Evolutionary conservation across 148 eudicot species (phyloP).

Genomic region (Vaccinium corymbosum): DNA sequence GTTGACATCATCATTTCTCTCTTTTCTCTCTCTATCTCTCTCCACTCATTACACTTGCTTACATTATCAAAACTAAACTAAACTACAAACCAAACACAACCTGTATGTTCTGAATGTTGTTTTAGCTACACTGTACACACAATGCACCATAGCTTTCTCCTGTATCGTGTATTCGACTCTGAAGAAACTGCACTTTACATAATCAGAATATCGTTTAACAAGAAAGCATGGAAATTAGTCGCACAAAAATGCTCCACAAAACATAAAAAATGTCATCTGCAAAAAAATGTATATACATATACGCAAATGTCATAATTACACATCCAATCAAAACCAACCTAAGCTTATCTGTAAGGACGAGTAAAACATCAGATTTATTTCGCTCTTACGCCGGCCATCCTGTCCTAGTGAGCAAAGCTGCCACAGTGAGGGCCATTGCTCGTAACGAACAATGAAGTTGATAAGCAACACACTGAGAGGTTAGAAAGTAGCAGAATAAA

Average conservation of each 20-base stretch:
- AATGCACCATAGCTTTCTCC: background rate
- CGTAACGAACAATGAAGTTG: background rate
- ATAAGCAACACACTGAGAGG: background rate
- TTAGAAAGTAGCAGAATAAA: background rate
- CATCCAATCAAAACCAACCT: background rate
- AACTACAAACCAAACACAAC: no score
- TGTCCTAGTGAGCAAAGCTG: background rate
- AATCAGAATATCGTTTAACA: background rate
- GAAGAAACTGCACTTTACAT: background rate
- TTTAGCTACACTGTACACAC: background rate
- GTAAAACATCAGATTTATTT: conserved; percentile 1
- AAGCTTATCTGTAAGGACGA: background rate
- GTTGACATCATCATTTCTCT: no score
- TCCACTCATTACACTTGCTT: no score
- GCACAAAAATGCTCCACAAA: background rate
- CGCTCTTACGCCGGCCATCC: conserved; percentile 2
- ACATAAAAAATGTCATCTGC: background rate
- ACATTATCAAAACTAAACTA: no score
- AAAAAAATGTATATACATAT: background rate
- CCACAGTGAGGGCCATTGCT: background rate
- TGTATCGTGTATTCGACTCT: background rate
- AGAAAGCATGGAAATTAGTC: background rate
- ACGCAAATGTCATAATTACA: background rate
- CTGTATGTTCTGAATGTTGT: background rate
- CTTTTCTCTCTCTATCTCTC: no score